Evolutionary conservation across 768 basidiomycete genomes (phyloP), one percentile per base, ranked within the genome.

Genomic region (Tylopilus subfusipes): DNA sequence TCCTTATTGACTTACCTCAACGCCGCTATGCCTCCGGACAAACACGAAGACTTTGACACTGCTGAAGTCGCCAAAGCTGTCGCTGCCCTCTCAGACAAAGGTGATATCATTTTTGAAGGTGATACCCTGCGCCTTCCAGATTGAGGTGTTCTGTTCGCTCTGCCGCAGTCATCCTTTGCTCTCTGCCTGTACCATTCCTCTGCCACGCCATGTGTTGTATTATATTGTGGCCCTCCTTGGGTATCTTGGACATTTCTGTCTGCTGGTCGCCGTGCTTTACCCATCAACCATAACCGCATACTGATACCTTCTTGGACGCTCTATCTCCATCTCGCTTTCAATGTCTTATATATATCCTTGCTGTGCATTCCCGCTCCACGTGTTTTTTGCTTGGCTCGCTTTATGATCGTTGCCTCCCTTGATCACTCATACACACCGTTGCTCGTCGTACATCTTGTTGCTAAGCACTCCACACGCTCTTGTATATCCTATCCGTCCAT

Each of bases 1-100:
- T 72, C 84, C 10, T 73, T 90, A 24, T 72, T 90, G 31, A 78
- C 83, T 4, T 88, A 87, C 67, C 76, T 90, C 52, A 90, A 90
- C 62, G 82, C 86, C 2, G 86, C 86, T 5, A 80, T 90, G 73
- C 88, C 88, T 4, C 75, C 74, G 25, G 88, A 89, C 65, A 90
- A 90, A 69, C 82, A 88, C 64, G 88, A 90, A 72, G 88, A 90
- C 58, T 90, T 88, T 57, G 88, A 90, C 68, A 88, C 86, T 13
- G 76, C 77, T 2, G 88, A 90, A 70, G 86, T 90, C 18, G 78
- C 77, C 7, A 75, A 75, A 45, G 76, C 76, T 4, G 78, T 78
- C 14, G 78, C 73, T 1, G 60, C 66, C 13, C 60, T 83, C 46
- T 73, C 77, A 36, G 81, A 80, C 27, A 72, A 72, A 53, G 80